phyloP scores from a whole-genome alignment of 2,329 filamentous ascomycete genomes.

The Fusarium sp. region DNA sequence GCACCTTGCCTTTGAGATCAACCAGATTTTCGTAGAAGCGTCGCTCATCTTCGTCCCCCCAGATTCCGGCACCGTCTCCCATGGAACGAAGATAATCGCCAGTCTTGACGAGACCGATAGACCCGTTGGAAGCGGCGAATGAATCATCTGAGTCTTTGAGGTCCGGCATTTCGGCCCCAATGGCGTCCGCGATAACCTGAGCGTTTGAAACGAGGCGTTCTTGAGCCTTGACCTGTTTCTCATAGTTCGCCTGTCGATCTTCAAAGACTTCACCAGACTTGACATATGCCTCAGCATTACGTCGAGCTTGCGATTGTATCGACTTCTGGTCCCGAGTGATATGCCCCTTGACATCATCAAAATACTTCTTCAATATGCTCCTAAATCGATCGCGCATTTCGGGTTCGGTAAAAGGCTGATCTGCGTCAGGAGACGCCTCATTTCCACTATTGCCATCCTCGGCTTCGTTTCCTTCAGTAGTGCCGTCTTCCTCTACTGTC shows the following conservation, averaged over 20 bases:
- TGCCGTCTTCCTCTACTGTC: conserved; percentile 83
- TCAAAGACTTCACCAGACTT: conserved; percentile 99
- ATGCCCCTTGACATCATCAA: conserved; percentile 91
- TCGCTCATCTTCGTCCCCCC: conserved; percentile 98
- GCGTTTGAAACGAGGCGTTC: conserved; percentile 91
- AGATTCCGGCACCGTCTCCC: conserved; percentile 91
- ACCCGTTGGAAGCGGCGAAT: conserved; percentile 72
- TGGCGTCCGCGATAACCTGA: conserved; percentile 86
- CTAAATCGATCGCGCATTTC: conserved; percentile 88
- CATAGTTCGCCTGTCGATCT: conserved; percentile 93
- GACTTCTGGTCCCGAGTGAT: conserved; percentile 92
- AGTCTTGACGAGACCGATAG: conserved; percentile 92
- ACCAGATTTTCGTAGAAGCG: conserved; percentile 98
- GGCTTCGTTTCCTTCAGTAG: conserved; percentile 54
- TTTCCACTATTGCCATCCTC: conserved; percentile 50
- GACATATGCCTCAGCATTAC: conserved; percentile 97
- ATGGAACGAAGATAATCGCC: conserved; percentile 92
- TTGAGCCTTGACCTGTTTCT: conserved; percentile 91
- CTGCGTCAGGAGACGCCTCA: conserved; percentile 56
- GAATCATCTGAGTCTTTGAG: conserved; percentile 83
- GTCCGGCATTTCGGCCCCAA: conserved; percentile 93
- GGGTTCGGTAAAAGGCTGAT: conserved; percentile 77
- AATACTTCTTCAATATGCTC: conserved; percentile 86
- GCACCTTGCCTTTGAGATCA: conserved; percentile 95
- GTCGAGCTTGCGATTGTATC: conserved; percentile 84